These are phyloP conservation scores for Scleromitrula shiraiana DNA, from an alignment of 2,329 filamentous ascomycete genomes.

Conservation along the genomic window DNA sequence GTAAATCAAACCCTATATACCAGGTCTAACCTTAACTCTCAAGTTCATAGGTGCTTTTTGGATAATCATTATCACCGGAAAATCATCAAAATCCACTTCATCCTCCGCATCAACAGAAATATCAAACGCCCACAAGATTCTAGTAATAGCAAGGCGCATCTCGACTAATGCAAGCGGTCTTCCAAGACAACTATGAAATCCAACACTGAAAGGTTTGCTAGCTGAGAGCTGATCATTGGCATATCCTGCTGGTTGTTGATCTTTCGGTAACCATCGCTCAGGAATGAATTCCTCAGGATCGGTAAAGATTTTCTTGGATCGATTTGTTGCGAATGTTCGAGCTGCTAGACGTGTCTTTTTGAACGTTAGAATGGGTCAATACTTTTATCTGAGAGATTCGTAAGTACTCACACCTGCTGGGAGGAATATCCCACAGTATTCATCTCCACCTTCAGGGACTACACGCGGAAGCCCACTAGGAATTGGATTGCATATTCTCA, in stretches of 20 bases:
- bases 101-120: neutral
- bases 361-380: neutral
- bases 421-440: neutral
- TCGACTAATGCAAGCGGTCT: neutral
- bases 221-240: slow-evolving; percentile 1
- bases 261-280: slow-evolving; percentile 28
- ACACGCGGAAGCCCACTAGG: neutral
- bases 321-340: neutral
- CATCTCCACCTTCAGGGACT: slow-evolving; percentile 1
- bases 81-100: neutral
- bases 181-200: slow-evolving; percentile 10
- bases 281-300: slow-evolving; percentile 11
- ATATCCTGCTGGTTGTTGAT: neutral
- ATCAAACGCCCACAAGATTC: neutral
- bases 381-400: neutral
- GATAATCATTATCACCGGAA: neutral
- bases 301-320: slow-evolving; percentile 2
- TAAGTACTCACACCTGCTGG: slow-evolving; percentile 1
- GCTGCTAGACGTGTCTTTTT: slow-evolving; percentile 8
- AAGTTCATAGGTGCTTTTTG: neutral
- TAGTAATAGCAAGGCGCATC: neutral
- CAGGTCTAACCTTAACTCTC: neutral
- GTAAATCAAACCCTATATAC: neutral
- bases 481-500: slow-evolving; percentile 2
- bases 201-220: slow-evolving; percentile 7